phyloP scores from a whole-genome alignment of 169 alveolate genomes.

The Plasmodium fragile region DNA sequence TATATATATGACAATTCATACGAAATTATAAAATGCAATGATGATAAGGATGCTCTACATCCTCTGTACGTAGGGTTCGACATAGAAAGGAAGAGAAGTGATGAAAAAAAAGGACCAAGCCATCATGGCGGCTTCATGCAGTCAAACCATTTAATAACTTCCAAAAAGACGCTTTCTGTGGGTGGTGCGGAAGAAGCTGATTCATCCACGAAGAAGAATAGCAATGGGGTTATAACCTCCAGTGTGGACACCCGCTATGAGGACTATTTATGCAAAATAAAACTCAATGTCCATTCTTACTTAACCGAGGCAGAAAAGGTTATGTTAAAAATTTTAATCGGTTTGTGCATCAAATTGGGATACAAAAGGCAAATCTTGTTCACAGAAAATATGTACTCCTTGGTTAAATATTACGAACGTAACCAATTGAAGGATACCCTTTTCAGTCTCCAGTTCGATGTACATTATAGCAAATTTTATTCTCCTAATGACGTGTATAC shows the following conservation, averaged over 20 bases:
- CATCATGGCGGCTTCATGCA: background rate
- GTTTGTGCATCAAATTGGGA: conserved; percentile 28
- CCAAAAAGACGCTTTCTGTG: background rate
- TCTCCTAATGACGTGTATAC: background rate
- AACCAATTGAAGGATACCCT: background rate
- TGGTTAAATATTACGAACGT: conserved; percentile 4
- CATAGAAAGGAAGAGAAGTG: conserved; percentile 24
- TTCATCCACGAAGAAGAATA: background rate
- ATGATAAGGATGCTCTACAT: background rate
- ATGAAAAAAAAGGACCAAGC: background rate
- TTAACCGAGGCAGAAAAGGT: conserved; percentile 14
- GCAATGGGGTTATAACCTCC: background rate
- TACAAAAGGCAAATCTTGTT: background rate
- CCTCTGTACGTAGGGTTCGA: conserved; percentile 16
- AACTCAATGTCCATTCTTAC: conserved; percentile 4
- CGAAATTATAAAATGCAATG: conserved; percentile 25
- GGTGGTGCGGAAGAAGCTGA: background rate
- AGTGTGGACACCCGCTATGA: background rate
- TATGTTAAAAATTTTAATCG: conserved; percentile 17
- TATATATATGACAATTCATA: conserved; percentile 47
- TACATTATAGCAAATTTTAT: conserved; percentile 12
- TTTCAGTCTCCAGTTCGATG: conserved; percentile 5
- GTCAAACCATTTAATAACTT: conserved; percentile 12
- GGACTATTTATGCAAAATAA: conserved; percentile 17
- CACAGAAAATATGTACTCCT: conserved; percentile 11